Conservation (phyloP, 129 eudicot species). For the Escallonia rubra region DNA sequence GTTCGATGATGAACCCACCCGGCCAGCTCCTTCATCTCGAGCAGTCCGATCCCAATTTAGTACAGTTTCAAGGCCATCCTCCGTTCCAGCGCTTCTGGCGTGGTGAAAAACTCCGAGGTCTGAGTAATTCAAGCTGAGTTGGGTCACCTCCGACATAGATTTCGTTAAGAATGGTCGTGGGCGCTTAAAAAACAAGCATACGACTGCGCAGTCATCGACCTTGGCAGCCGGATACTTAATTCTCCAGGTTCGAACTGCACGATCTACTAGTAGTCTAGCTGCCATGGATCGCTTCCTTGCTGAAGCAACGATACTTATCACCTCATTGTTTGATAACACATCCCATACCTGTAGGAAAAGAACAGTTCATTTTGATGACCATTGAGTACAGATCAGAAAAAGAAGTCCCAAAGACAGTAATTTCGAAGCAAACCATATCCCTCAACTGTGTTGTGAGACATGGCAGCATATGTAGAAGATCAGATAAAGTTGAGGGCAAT, state of each 20-base stretch:
- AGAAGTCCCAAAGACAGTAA: no score
- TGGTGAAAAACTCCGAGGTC: conserved; percentile 13
- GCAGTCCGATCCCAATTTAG: conserved; percentile 13
- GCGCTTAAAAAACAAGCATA: conserved; percentile 46
- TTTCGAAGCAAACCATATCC: no score
- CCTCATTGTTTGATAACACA: conserved; percentile 64
- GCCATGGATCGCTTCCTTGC: conserved; percentile 54
- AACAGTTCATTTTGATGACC: no score
- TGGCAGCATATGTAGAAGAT: no score
- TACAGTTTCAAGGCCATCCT: conserved; percentile 52
- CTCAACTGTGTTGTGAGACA: no score
- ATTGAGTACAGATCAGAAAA: no score
- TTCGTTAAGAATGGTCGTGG: conserved; percentile 30
- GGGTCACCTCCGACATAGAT: conserved; percentile 28
- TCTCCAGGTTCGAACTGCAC: conserved; percentile 61
- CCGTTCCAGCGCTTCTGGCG: conserved; percentile 11
- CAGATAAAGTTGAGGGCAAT: no score
- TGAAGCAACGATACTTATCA: conserved; percentile 50
- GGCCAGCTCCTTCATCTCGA: background rate
- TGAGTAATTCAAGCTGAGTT: conserved; percentile 25
- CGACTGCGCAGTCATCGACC: conserved; percentile 52
- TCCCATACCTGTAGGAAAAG: conserved; percentile 55
- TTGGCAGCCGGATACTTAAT: conserved; percentile 46
- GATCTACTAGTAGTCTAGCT: conserved; percentile 47
- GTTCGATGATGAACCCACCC: background rate